phyloP scores from a whole-genome alignment of 1,284 basidiomycete species.

The Ceratobasidium theobromae region DNA sequence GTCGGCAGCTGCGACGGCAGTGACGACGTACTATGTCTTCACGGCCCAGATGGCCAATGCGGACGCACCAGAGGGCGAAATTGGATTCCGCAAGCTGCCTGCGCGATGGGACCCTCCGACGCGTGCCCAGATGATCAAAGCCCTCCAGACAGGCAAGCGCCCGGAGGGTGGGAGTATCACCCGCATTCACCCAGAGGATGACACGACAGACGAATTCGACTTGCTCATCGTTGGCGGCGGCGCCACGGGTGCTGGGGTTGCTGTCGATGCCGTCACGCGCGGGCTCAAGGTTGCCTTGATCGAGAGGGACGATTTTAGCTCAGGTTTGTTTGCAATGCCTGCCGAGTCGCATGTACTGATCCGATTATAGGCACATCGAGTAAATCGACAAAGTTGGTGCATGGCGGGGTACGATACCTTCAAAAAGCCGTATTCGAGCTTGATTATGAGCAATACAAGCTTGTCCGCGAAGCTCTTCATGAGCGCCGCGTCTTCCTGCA shows the following conservation, averaged over 20 bases:
- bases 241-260: constrained; percentile 92
- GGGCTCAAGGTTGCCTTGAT: constrained; percentile 93
- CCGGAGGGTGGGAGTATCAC: constrained; percentile 3
- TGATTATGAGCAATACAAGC: constrained; percentile 96
- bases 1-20: constrained; percentile 10
- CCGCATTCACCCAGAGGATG: constrained; percentile 13
- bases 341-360: neutral
- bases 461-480: constrained; percentile 90
- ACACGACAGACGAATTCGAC: constrained; percentile 61
- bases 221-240: constrained; percentile 89
- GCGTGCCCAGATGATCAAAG: constrained; percentile 21
- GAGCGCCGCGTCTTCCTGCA: constrained; percentile 93
- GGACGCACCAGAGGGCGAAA: constrained; percentile 8
- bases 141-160: constrained; percentile 25
- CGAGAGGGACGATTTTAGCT: constrained; percentile 89
- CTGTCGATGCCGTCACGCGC: constrained; percentile 89
- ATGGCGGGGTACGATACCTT: constrained; percentile 96
- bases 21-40: constrained; percentile 15
- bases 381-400: constrained; percentile 96
- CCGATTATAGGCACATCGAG: constrained; percentile 77
- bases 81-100: constrained; percentile 17
- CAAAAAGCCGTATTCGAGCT: constrained; percentile 96
- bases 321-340: constrained; percentile 53
- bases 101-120: constrained; percentile 28
- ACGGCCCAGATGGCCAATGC: constrained; percentile 20